Base-by-base conservation (phyloP, 202 grass and related monocot genomes). In the Setaria italica region DNA sequence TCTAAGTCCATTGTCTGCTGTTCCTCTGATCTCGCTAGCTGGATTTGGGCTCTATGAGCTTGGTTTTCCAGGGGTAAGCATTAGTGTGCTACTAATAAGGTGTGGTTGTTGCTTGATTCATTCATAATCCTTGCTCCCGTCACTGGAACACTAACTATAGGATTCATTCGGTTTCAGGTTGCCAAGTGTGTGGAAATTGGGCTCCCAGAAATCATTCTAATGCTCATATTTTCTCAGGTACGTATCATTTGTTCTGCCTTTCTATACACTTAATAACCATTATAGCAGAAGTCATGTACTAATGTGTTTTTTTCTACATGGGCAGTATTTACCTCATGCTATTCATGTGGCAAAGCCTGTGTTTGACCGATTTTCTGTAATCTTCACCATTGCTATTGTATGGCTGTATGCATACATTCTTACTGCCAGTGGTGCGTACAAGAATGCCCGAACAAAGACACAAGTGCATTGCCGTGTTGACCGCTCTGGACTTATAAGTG, bases 31-130 rank as follows among this genome's bases (percentile, higher is more conserved):
- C 71, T 87, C 94, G 0, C 86, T 97, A 35, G 81, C 92, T 86
- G 94, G 94, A 65, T 94, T 97, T 72, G 95, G 95, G 19, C 92
- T 98, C 14, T 98, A 98, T 50, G 93, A 98, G 76, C 89, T 95
- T 85, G 89, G 91, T 57, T 97, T 97, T 89, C 92, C 93, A 56
- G 95, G 82, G 83, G 95, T 97, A 94, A 65, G 45, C 14, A 33
- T 64, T 65, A 71, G 11, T 17, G 12, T 69, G 2, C 45, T 34
- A 63, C 67, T 72, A 10, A 46, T 80, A 5, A 45, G 25, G 49
- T 57, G 8, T 19, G 3, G 17, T 4, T 80, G 9, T 20, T 3
- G 1, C 32, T 53, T 64, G 4, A 62, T 88, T 83, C 1, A 10
- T 19, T 11, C 42, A 78, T 63, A 63, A 75, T 72, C 3, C 21